phyloP scores from a whole-genome alignment of 805 yeast genomes.

The Kluyveromyces aestuarii region DNA sequence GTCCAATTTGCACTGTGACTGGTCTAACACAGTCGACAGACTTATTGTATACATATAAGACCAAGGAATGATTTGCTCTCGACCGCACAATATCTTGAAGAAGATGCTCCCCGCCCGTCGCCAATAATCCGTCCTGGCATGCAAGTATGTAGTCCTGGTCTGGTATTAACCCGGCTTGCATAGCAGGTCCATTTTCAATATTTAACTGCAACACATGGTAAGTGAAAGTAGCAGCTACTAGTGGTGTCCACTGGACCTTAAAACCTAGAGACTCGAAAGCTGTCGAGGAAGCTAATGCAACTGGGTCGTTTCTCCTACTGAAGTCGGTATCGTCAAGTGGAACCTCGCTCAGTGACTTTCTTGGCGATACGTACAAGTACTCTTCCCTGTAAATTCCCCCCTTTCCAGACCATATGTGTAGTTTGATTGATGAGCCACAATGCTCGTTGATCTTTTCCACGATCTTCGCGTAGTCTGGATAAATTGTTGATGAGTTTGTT shows the following conservation, averaged over 20 bases:
- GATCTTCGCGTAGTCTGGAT: slow-evolving; percentile 37
- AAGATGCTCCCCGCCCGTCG: slow-evolving; percentile 80
- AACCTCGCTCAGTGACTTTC: slow-evolving; percentile 23
- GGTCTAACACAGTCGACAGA: slow-evolving; percentile 82
- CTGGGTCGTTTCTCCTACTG: slow-evolving; percentile 10
- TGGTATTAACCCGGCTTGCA: slow-evolving; percentile 70
- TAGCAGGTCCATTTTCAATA: slow-evolving; percentile 67
- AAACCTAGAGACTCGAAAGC: slow-evolving; percentile 50
- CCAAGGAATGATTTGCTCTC: slow-evolving; percentile 36
- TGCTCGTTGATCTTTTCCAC: slow-evolving; percentile 15
- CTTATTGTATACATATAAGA: slow-evolving; percentile 75
- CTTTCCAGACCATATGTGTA: slow-evolving; percentile 80
- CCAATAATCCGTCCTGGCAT: slow-evolving; percentile 74
- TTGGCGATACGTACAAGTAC: slow-evolving; percentile 23
- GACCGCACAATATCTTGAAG: slow-evolving; percentile 58
- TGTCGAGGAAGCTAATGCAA: slow-evolving; percentile 6
- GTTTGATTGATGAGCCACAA: slow-evolving; percentile 32
- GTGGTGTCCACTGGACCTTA: slow-evolving; percentile 67
- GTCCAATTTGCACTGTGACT: slow-evolving; percentile 76
- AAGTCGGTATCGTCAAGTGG: slow-evolving; percentile 23
- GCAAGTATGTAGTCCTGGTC: slow-evolving; percentile 85
- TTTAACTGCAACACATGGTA: slow-evolving; percentile 78
- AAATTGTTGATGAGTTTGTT: slow-evolving; percentile 23
- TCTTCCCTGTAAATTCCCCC: slow-evolving; percentile 55
- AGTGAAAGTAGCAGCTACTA: slow-evolving; percentile 67